A percentile compares a stretch with the other conserved stretches of the same genome.
These are phyloP conservation scores for Sarocladium kiliense DNA, from an alignment of 2,329 filamentous ascomycete genomes.

Conservation along the genomic window DNA sequence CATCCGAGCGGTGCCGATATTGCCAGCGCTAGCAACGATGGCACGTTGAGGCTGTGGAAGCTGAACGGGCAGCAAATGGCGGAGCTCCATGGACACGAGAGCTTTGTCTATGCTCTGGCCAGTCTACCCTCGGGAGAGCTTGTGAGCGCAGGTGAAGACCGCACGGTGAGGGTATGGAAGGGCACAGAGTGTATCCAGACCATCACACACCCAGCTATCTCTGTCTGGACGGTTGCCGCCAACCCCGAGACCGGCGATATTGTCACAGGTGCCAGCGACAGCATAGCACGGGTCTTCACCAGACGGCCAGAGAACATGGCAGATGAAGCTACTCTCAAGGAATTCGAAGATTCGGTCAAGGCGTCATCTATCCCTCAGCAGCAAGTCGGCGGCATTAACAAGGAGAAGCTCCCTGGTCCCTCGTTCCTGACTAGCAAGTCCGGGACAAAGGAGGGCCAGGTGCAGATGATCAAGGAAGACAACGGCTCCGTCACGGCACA, in stretches of 20 bases:
- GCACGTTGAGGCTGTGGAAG: conserved; percentile 82
- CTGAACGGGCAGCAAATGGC: conserved; percentile 70
- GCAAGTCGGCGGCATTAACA: conserved; percentile 78
- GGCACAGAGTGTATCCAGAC: conserved; percentile 82
- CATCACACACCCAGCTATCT: conserved; percentile 94
- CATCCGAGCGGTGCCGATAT: conserved; percentile 86
- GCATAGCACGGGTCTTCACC: conserved; percentile 78
- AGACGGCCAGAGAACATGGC: conserved; percentile 66
- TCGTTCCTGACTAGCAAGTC: conserved; percentile 77
- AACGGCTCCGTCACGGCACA: conserved; percentile 83
- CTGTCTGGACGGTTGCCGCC: conserved; percentile 88
- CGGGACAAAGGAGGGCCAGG: conserved; percentile 94
- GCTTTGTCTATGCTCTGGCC: conserved; percentile 85
- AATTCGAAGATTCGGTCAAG: conserved; percentile 79
- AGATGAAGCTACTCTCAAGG: conserved; percentile 58
- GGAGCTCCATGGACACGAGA: conserved; percentile 82
- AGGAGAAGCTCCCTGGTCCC: conserved; percentile 83
- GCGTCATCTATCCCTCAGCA: conserved; percentile 84
- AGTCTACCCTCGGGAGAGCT: conserved; percentile 78
- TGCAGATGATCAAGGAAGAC: conserved; percentile 81
- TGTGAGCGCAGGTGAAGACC: conserved; percentile 87
- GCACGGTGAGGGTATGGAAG: conserved; percentile 88
- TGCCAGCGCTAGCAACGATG: conserved; percentile 91
- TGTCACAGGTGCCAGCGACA: conserved; percentile 87
- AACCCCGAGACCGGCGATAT: conserved; percentile 83